Evolutionary conservation across 495 filamentous ascomycete species (phyloP), one percentile per base, ranked within the genome.

Genomic region (Lasiosphaeriaceae sp.): DNA sequence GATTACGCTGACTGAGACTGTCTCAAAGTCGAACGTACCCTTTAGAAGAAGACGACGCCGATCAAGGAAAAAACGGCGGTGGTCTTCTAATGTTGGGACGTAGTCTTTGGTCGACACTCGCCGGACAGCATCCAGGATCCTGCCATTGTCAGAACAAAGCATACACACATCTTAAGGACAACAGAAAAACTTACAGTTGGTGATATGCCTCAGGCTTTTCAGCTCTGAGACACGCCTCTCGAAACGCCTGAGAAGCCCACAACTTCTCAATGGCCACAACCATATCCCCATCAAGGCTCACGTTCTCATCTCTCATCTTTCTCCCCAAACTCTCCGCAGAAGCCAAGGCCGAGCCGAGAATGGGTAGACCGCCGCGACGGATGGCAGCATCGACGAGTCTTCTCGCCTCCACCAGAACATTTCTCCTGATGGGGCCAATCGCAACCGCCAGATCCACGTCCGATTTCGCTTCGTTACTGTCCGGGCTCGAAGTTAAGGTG

Each of bases 21-120:
- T 11, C 1, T 50, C 50, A 17, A 61, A 57, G 35, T 50, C 46
- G 24, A 54, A 61, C 11, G 46, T 50, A 2, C 51, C 54, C 17
- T 50, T 16, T n/a, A n/a, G n/a, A 11, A 24, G 19, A 12, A 16
- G 14, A 7, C 35, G 17, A 19, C 12, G 22, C 26, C 22, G 37
- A 23, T 26, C 43, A 9, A 35, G n/a, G 20, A 9, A 35, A 31
- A 54, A 57, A 4, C 54, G 49, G 22, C 55, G 54, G 59, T 57
- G 44, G 51, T 61, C 59, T 3, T 20, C 45, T 5, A 35, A 11
- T 17, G 59, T 55, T 1, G 59, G 59, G 7, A 39, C 19, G 21
- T 57, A 61, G 11, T 54, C 14, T 17, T 49, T 2, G 19, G 45
- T 22, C 16, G 47, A 43, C 0, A 56, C 52, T 5, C 56, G 55